Evolutionary conservation across 2,329 filamentous ascomycete genomes (phyloP).

Genomic region (Pleomassaria siparia): DNA sequence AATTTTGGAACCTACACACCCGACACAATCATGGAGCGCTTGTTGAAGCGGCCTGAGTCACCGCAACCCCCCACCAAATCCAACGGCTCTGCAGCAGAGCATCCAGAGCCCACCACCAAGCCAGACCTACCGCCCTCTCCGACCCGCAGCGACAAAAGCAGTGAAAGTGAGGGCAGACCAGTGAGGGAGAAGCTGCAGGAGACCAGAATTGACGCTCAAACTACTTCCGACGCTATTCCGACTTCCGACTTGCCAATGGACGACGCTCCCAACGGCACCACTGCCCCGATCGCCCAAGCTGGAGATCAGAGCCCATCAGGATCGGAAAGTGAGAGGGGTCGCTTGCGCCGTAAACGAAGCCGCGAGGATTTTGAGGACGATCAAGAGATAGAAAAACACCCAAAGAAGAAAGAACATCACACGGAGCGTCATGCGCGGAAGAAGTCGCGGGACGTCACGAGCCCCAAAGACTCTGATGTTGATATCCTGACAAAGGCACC

Average conservation of each 20-base stretch:
- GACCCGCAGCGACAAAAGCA: conserved; percentile 43
- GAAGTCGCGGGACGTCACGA: conserved; percentile 49
- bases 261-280: conserved; percentile 26
- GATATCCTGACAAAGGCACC: conserved; percentile 36
- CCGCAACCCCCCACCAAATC: conserved; percentile 13
- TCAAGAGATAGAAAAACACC: conserved; percentile 31
- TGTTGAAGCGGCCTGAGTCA: conserved; percentile 22
- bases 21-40: conserved; percentile 24
- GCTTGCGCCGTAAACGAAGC: conserved; percentile 49
- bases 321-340: conserved; percentile 41
- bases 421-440: conserved; percentile 45
- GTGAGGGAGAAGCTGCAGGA: conserved; percentile 64
- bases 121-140: conserved; percentile 25
- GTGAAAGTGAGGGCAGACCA: conserved; percentile 56
- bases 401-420: conserved; percentile 35
- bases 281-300: not conserved
- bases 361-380: conserved; percentile 48
- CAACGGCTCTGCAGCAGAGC: conserved; percentile 12
- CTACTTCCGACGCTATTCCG: conserved; percentile 19
- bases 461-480: conserved; percentile 33
- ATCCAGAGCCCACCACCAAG: conserved; percentile 15
- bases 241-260: conserved; percentile 24
- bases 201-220: conserved; percentile 56
- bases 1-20: not conserved
- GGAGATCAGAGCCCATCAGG: conserved; percentile 33